Base-by-base conservation (phyloP, 257 asterid species). In the Nicotiana obtusifolia region DNA sequence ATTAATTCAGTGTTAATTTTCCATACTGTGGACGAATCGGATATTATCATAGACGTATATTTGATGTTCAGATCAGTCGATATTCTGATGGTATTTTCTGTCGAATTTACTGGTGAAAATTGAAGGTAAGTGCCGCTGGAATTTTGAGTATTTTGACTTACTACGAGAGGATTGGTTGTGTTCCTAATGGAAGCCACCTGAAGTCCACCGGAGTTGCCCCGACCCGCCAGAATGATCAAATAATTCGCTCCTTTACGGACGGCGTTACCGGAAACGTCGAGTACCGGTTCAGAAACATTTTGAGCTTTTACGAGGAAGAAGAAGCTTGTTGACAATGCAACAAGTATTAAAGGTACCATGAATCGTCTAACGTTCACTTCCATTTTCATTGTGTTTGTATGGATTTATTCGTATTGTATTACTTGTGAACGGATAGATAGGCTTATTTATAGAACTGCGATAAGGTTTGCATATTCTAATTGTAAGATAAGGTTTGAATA, bases 1-100 rank as follows among this genome's bases (percentile, higher is more conserved):
- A 61, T 14, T 31, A 67, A 30, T 8, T 78, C 54, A 7, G 5
- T 1, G 4, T 73, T 76, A 26, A 73, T 14, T 13, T 7, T 80
- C 86, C 86, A 80, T 1, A 62, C 81, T 3, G 56, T 54, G 2
- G 81, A 83, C n/a, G 20, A 17, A 77, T 15, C 49, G 47, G 73
- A 66, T 5, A 66, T 26, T 22, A 11, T 10, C 6, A 26, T 16
- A 8, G 69, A 26, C 52, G 79, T 31, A 64, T 52, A 33, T 47
- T 68, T 68, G 22, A 78, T 8, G 65, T 78, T 78, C 24, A 66
- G 16, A 67, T 78, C 75, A 0, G 57, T 66, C n/a, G 80, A 78
- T 69, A 30, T 1, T 16, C 26, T 31, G 28, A 56, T 0, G 0
- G 54, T 13, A 15, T 65, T 53, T 22, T 44, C 30, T 20, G 64